Base-by-base conservation (phyloP, 768 basidiomycete genomes). In the Boletus vermiculosoides region DNA sequence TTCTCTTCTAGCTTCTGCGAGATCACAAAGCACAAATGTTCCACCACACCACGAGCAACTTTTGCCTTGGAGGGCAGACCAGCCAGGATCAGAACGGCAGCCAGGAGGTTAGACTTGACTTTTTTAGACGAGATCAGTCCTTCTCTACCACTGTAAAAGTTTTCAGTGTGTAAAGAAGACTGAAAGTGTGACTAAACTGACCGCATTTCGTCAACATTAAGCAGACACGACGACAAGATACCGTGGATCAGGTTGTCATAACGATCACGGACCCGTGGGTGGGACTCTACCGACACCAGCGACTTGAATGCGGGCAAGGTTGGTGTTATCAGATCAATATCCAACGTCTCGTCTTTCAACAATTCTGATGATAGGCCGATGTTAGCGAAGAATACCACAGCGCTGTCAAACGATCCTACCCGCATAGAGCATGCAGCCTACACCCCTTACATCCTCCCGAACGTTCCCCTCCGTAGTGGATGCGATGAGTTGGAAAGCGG, bases 201-300 rank as follows among this genome's bases (percentile, higher is more conserved):
- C 94, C 94, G 83, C 88, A 97, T 94, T 58, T 87, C 90, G 65
- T 98, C 95, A 23, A 98, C 80, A 66, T 96, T 90, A 47, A 87
- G 76, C 34, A 98, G 73, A 66, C 92, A 94, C 0, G 87, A 81
- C 0, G 92, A 95, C n/a, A 98, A 74, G 20, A 97, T 71, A 20
- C 91, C 90, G 66, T 96, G 89, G 0, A 91, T 73, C 16, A 88
- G 69, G 6, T 80, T 80, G 15, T 78, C 78, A 63, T 85, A 92
- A 54, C 79, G 76, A 22, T 82, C 80, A 40, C 73, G 73, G 16
- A 73, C 78, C 45, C 78, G 76, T 18, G 76, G 60, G 22, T 76
- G 71, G 45, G 71, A 57, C 0, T 73, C 71, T 44, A 82, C 73
- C 45, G 86, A 84, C 16, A 94, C 77, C 42, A 98, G 71, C 1